Base-by-base conservation (phyloP, 768 basidiomycete species). In the Gloeophyllum trabeum region DNA sequence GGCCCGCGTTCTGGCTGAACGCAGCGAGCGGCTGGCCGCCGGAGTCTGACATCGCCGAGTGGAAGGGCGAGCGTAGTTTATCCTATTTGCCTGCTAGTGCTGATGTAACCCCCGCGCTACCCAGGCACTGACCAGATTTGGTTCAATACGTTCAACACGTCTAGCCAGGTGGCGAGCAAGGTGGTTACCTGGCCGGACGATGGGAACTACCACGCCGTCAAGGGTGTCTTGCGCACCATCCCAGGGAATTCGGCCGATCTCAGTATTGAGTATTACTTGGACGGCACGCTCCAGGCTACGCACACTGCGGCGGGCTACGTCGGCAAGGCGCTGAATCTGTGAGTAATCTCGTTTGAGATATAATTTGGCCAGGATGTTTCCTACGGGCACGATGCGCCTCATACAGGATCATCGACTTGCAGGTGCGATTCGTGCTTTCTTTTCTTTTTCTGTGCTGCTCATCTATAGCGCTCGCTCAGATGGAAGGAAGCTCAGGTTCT, bases 71-170 rank as follows among this genome's bases (percentile, higher is more conserved):
- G 28, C 28, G 28, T 44, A 20, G 16, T 5, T 24, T n/a, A n/a
- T 16, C 25, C 21, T 23, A 23, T 14, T 19, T 6, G 20, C 18
- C 19, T 24, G 10, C 16, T 38, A 43, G n/a, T 42, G 7, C 30
- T n/a, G n/a, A n/a, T n/a, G 21, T 34, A 37, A 22, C 21, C 14
- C 20, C 25, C 42, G 14, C 23, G 13, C 10, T 19, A 13, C n/a
- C 14, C 19, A 46, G 45, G 45, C 1, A 48, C 47, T n/a, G 19
- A 39, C 23, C 24, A 48, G n/a, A 68, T 63, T 46, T 69, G 67
- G 67, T 51, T 44, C 46, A 51, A 69, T 48, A 69, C 66, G 1
- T 69, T 69, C 54, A 69, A 67, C 48, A 69, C 66, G 61, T 67
- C 67, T 5, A 61, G 62, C 6, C 48, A 62, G 35, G 67, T 68